Base-by-base conservation (phyloP, 2,329 filamentous ascomycete species). In the Coniochaeta ligniaria region DNA sequence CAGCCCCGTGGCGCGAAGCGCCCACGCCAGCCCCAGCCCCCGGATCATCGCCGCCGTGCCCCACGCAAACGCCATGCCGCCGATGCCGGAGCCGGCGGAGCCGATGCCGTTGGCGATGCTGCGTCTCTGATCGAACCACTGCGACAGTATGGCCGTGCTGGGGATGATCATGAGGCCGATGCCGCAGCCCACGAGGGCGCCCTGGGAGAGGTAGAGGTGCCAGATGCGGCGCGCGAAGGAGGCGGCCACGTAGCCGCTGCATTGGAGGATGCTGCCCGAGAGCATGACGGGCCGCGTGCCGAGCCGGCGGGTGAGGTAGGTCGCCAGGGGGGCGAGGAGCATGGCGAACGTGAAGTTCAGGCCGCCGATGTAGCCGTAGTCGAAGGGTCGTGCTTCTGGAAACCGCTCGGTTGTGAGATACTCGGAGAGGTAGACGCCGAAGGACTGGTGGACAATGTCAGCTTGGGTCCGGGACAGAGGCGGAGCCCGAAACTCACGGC, bases 131-230 rank as follows among this genome's bases (percentile, higher is more conserved):
- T 64, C 61, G 63, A 80, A 80, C 76, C 76, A 79, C 56, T 79
- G 74, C 1, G 72, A 70, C 0, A 75, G 62, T 3, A 78, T 67
- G 0, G 71, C 70, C 1, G 74, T 65, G 35, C 69, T 69, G 1
- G 75, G 73, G 3, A 75, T 72, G 45, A 73, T 77, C n/a, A 77
- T 63, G 14, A 73, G 72, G 0, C 75, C 75, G 6, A 78, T 68
- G 0, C 76, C 76, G 5, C 69, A 57, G 0, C 77, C 76, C 9
- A 78, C 71, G 0, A 74, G 65, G 2, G 75, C 59, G 1, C 76
- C 76, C 60, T 80, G 76, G 1, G 68, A 70, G 3, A 79, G 65
- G 57, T 75, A 73, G 6, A 79, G 66, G 4, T 76, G 50, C 50
- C 50, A 54, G 9, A 33, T 33, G 3, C 50, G 22, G 2, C 4